A percentile compares a stretch with the other conserved stretches of the same genome.
phyloP scores from a whole-genome alignment of 257 asterid genomes.

The Gardenia jasminoides region DNA sequence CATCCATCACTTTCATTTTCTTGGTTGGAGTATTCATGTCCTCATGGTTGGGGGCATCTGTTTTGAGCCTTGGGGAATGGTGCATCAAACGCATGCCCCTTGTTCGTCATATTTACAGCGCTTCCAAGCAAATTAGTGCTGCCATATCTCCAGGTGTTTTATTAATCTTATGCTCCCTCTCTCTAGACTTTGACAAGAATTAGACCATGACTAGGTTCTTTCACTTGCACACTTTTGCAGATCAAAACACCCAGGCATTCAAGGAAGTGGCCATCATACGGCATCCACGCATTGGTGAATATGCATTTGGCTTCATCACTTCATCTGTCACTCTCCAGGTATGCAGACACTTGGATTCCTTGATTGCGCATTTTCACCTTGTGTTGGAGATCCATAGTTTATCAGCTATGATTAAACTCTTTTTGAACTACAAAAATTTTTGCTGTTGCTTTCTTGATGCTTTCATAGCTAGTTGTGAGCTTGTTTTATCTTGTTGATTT shows the following conservation, averaged over 20 bases:
- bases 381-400: not conserved
- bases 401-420: not conserved
- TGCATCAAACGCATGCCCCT: conserved; percentile 47
- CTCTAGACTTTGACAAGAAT: not conserved
- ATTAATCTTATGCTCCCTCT: not conserved
- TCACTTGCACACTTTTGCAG: conserved; percentile 24
- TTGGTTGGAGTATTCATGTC: conserved; percentile 50
- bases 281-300: conserved; percentile 64
- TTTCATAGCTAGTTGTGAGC: not conserved
- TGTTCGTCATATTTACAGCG: conserved; percentile 46
- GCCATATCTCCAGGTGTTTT: conserved; percentile 53
- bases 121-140: conserved; percentile 48
- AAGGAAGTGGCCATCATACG: conserved; percentile 58
- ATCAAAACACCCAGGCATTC: conserved; percentile 50
- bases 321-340: conserved; percentile 53
- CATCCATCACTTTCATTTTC: conserved; percentile 44
- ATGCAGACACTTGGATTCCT: not conserved
- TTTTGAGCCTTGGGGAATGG: conserved; percentile 45
- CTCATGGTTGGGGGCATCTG: conserved; percentile 50
- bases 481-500: not conserved
- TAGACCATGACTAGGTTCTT: not conserved
- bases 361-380: not conserved
- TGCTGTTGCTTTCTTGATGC: not conserved
- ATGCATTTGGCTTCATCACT: conserved; percentile 58
- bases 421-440: not conserved